These are phyloP conservation scores for Kodamaea lidongshanica DNA, from an alignment of 805 yeast species.

Conservation along the genomic window DNA sequence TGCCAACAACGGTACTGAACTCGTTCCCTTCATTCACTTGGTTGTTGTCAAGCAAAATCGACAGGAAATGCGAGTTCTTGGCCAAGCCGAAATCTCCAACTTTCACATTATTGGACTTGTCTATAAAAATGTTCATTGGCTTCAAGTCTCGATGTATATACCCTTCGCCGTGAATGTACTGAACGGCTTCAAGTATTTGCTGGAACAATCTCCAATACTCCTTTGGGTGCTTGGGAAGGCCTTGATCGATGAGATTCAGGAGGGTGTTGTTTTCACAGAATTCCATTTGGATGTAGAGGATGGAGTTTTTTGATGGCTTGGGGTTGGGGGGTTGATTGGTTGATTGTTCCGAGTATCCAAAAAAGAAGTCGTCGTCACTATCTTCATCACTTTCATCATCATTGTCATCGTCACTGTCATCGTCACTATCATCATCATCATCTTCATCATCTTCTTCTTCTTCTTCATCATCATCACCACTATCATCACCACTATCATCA, in stretches of 20 bases:
- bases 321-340: conserved; percentile 18
- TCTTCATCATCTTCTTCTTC: conserved; percentile 5
- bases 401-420: conserved; percentile 2
- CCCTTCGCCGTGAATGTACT: conserved; percentile 88
- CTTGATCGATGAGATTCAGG: conserved; percentile 69
- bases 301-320: conserved; percentile 33
- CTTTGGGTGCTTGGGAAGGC: conserved; percentile 60
- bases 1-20: conserved; percentile 88
- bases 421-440: not conserved
- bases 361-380: conserved; percentile 12
- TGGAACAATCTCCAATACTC: conserved; percentile 89
- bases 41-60: conserved; percentile 32
- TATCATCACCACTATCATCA: conserved; percentile 3
- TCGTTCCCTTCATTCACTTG: conserved; percentile 53
- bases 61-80: conserved; percentile 62
- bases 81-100: conserved; percentile 98
- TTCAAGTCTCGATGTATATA: conserved; percentile 93
- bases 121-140: conserved; percentile 94
- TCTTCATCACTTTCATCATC: conserved; percentile 1
- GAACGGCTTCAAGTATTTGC: conserved; percentile 82
- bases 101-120: conserved; percentile 79
- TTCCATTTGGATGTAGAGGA: conserved; percentile 95
- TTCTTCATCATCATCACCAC: conserved; percentile 3
- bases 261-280: conserved; percentile 94
- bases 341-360: conserved; percentile 7